phyloP scores from a whole-genome alignment of 2,329 filamentous ascomycete genomes.

The Coleophoma cylindrospora region DNA sequence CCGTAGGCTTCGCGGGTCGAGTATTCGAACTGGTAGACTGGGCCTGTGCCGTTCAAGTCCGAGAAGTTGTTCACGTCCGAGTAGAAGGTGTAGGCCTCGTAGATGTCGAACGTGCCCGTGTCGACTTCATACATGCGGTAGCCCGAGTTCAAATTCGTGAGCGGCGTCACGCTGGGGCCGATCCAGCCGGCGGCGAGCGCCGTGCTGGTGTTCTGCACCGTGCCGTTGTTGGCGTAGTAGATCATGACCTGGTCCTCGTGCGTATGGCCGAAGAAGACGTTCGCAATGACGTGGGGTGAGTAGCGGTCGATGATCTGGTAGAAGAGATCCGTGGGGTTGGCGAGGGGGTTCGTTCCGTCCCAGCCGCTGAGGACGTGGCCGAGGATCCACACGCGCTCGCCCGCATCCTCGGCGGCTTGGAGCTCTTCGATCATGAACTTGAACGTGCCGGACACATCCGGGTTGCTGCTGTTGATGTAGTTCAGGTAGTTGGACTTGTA shows the following conservation, averaged over 20 bases:
- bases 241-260: conserved; percentile 50
- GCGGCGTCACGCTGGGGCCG: conserved; percentile 42
- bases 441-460: conserved; percentile 43
- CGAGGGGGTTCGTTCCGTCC: conserved; percentile 48
- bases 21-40: conserved; percentile 44
- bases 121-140: conserved; percentile 51
- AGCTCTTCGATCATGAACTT: conserved; percentile 45
- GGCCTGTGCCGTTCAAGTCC: conserved; percentile 33
- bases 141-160: conserved; percentile 49
- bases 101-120: conserved; percentile 45
- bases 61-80: conserved; percentile 42
- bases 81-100: conserved; percentile 48
- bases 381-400: conserved; percentile 48
- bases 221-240: conserved; percentile 48
- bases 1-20: conserved; percentile 45
- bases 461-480: conserved; percentile 45
- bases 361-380: conserved; percentile 50
- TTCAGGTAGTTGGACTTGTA: conserved; percentile 40
- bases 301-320: conserved; percentile 50
- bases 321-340: conserved; percentile 48
- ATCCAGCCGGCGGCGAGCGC: conserved; percentile 48
- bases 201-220: conserved; percentile 30
- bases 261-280: conserved; percentile 49
- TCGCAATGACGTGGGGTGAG: conserved; percentile 48
- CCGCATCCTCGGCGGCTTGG: conserved; percentile 44